These are phyloP conservation scores for Beta macrorhiza DNA, from an alignment of 179 eudicot species.

Conservation along the genomic window DNA sequence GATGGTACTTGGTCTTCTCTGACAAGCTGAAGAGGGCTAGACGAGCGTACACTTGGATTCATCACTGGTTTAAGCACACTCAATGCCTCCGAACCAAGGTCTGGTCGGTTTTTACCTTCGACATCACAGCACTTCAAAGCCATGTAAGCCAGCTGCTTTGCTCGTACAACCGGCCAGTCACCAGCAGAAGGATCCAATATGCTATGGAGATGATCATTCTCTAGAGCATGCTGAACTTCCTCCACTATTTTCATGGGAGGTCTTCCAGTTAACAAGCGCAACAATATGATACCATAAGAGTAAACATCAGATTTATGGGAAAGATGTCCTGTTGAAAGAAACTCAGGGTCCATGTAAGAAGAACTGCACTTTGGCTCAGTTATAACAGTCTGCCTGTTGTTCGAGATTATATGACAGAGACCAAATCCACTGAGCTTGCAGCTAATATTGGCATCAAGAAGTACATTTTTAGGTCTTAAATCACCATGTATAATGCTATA, in stretches of 20 bases:
- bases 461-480: constrained; percentile 61
- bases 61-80: constrained; percentile 60
- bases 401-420: constrained; percentile 48
- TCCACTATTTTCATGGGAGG: constrained; percentile 49
- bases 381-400: constrained; percentile 30
- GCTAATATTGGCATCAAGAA: constrained; percentile 55
- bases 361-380: constrained; percentile 64
- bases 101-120: constrained; percentile 50
- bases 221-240: constrained; percentile 60
- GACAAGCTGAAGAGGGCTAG: constrained; percentile 29
- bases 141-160: constrained; percentile 69
- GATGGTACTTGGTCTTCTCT: constrained; percentile 49
- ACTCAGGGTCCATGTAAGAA: constrained; percentile 60
- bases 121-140: constrained; percentile 68
- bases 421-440: constrained; percentile 83
- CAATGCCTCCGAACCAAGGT: constrained; percentile 71
- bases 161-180: constrained; percentile 86
- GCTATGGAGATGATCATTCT: constrained; percentile 44
- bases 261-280: constrained; percentile 67
- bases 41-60: constrained; percentile 44
- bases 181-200: constrained; percentile 78
- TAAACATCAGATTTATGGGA: constrained; percentile 67
- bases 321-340: constrained; percentile 56
- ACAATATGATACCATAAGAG: constrained; percentile 65
- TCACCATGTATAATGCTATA: constrained; percentile 62